Base-by-base conservation (phyloP, 1,284 basidiomycete species). In the Cryptococcus deneoformans region DNA sequence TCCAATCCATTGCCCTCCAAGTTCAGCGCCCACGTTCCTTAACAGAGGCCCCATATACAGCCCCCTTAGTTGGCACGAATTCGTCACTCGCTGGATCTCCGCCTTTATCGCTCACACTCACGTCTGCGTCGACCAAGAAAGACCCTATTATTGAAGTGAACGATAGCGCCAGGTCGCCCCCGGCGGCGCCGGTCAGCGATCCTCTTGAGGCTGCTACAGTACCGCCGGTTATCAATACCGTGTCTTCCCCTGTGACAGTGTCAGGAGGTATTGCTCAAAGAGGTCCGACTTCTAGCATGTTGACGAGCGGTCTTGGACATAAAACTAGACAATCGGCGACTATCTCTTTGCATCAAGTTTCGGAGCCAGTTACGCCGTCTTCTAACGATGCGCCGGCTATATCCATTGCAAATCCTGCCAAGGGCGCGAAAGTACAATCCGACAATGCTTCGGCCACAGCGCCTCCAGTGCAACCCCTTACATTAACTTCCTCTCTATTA, bases 1-100 rank as follows among this genome's bases (percentile, higher is more conserved):
- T 99, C 35, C 90, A 95, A 73, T 83, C 84, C 36, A 82, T 95
- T 1, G 90, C 92, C 1, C 64, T 62, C 82, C 86, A 83, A 37
- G 85, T 88, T 52, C 76, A 71, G 6, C 68, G 80, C 79, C 46
- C 39, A 50, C 56, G 10, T 48, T 49, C 9, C 20, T 59, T 20
- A 44, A 53, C 43, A 62, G 60, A 12, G 37, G 38, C 58, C 9
- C 55, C 63, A 0, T 60, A 56, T 36, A 49, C 60, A 29, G 53
- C 60, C 11, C 69, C 64, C 44, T 62, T 29, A 29, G 29, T 29
- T 5, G 50, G 60, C 4, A 29, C 29, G 29, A 29, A 29, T 29
- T 29, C 29, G 3, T 53, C 65, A 4, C 14, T 56, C 0, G 65
- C 68, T 1, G 64, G 62, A 14, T 72, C 72, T 1, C 72, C 71